Conservation (phyloP, 164 flowering plant genomes). For the Chloranthus sessilifolius region DNA sequence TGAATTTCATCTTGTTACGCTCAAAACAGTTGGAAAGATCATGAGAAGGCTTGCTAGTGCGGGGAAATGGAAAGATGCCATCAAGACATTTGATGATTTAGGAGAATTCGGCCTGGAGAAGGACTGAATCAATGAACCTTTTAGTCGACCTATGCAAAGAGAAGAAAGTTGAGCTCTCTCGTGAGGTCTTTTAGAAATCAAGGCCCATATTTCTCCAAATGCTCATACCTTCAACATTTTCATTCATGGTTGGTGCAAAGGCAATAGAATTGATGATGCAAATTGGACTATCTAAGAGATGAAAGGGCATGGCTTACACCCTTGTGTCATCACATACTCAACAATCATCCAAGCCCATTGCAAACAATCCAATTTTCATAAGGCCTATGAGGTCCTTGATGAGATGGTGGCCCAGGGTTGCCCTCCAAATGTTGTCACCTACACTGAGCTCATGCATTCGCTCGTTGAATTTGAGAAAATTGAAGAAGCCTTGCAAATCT, state of each 20-base stretch:
- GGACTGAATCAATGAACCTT: constrained; percentile 73
- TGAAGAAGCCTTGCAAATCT: constrained; percentile 54
- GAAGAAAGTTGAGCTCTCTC: constrained; percentile 60
- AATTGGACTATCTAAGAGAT: constrained; percentile 83
- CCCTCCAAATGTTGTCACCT: constrained; percentile 64
- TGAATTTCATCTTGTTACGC: constrained; percentile 25
- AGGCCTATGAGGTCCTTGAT: constrained; percentile 58
- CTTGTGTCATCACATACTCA: constrained; percentile 78
- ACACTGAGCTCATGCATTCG: constrained; percentile 56
- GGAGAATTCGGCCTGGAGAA: constrained; percentile 54
- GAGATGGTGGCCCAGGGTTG: constrained; percentile 66
- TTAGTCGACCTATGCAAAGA: constrained; percentile 85
- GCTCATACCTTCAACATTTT: constrained; percentile 28
- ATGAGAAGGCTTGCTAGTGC: constrained; percentile 87
- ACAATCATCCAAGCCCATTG: constrained; percentile 65
- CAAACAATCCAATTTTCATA: constrained; percentile 32
- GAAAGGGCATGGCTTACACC: constrained; percentile 64
- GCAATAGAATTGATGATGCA: constrained; percentile 58
- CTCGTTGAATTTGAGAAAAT: constrained; percentile 24
- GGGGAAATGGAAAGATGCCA: constrained; percentile 58
- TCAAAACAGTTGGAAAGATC: constrained; percentile 51
- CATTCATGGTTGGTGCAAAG: constrained; percentile 26
- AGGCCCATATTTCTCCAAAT: constrained; percentile 53
- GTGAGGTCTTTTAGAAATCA: constrained; percentile 48
- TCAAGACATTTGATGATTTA: constrained; percentile 21